Evolutionary conservation across 148 eudicot genomes (phyloP), one percentile per base, ranked within the genome.

Genomic region (Simmondsia chinensis): DNA sequence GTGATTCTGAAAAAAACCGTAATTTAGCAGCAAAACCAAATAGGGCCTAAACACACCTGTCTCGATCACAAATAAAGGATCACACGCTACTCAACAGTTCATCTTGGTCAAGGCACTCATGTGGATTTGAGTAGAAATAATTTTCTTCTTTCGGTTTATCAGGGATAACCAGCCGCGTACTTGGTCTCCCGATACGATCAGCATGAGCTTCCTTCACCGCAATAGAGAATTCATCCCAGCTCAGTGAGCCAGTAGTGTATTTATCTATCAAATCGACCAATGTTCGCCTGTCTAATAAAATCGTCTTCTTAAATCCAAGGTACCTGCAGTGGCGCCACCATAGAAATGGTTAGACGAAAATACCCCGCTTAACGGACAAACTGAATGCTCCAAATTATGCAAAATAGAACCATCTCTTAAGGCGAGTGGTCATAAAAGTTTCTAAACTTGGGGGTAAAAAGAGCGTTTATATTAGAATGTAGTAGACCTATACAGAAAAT

Each of bases 141-240:
- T 85, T 95, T 48, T 91, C 97, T 55, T 91, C 97, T 70, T 91
- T 91, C 19, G 97, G 97, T 69, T 73, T 65, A 46, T 82, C 95
- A 1, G 94, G 79, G 41, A 91, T 91, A 25, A 82, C 77, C 46
- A 72, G 39, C 66, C 99, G 74, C 55, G 63, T 73, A 8, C 56
- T 72, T 14, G 89, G 83, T 53, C 71, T 75, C 31, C 99, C 99
- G 71, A 77, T 74, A 56, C 94, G 94, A 30, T 70, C 64, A 12
- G 71, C 73, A 44, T 86, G 95, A 46, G 73, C 54, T 52, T 74
- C 75, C 67, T 85, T 85, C 27, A 91, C 95, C 12, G 83, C 88
- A 37, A 50, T 37, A 39, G 95, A 85, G 70, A 91, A 91, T 65
- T 91, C 83, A 62, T 86, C 94, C 99, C 99, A 91, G 63, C 43